phyloP scores from a whole-genome alignment of 768 basidiomycete genomes.

The Kwoniella europaea region DNA sequence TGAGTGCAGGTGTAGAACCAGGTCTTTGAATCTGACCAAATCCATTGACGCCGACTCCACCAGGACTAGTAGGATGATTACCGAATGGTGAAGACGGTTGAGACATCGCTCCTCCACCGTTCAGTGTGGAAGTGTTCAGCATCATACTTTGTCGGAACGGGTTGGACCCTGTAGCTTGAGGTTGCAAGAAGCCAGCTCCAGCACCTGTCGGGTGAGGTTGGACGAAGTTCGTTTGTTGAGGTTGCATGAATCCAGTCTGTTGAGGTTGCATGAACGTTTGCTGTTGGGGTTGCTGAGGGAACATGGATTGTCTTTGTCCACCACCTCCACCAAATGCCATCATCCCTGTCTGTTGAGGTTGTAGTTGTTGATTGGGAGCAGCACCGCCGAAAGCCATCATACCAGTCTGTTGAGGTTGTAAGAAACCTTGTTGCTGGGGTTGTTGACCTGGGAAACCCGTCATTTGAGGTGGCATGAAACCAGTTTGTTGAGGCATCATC shows the following conservation, averaged over 20 bases:
- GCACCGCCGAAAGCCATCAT: constrained; percentile 45
- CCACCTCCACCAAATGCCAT: constrained; percentile 17
- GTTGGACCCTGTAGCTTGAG: constrained; percentile 68
- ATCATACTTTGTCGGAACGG: constrained; percentile 84
- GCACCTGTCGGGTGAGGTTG: constrained; percentile 33
- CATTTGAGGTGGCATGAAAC: constrained; percentile 55
- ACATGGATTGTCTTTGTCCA: constrained; percentile 49
- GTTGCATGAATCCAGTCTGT: constrained; percentile 31
- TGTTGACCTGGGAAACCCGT: constrained; percentile 59
- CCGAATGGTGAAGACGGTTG: constrained; percentile 40
- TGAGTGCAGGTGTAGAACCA: constrained; percentile 47
- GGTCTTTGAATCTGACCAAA: constrained; percentile 42
- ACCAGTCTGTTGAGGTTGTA: constrained; percentile 67
- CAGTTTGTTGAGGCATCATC: constrained; percentile 58
- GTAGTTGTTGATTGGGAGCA: constrained; percentile 53
- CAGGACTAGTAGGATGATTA: neutral
- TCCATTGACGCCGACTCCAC: constrained; percentile 7
- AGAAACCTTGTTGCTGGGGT: constrained; percentile 48
- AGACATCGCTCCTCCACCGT: constrained; percentile 52
- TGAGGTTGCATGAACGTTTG: constrained; percentile 53
- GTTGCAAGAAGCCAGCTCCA: constrained; percentile 54
- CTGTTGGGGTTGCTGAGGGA: constrained; percentile 66
- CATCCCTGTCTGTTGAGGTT: constrained; percentile 40
- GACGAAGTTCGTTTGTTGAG: constrained; percentile 63
- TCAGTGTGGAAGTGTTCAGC: constrained; percentile 64